Evolutionary conservation across 345 rosid species (phyloP).

Genomic region (Salix koriyanagi): DNA sequence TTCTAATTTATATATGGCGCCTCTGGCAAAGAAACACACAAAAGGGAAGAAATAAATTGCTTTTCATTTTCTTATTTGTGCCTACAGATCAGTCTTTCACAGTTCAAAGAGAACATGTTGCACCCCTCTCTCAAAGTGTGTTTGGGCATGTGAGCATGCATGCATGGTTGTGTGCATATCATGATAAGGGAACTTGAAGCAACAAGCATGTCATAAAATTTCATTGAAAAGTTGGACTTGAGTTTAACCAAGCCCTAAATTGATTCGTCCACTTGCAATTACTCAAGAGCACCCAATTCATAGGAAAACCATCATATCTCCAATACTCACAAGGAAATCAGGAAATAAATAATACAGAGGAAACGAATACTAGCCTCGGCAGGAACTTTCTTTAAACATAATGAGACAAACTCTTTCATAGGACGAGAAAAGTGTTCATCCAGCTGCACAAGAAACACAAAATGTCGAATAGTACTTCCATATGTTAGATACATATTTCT

Average conservation of each 20-base stretch:
- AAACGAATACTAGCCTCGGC: slow-evolving; percentile 62
- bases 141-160: background rate
- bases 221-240: background rate
- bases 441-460: slow-evolving; percentile 55
- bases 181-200: background rate
- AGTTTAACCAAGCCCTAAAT: background rate
- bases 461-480: slow-evolving; percentile 9
- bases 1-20: background rate
- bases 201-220: background rate
- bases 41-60: background rate
- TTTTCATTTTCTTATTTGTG: background rate
- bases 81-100: background rate
- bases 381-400: slow-evolving; percentile 87
- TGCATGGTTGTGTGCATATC: background rate
- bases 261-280: background rate
- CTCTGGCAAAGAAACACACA: background rate
- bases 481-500: background rate
- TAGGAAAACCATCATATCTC: background rate
- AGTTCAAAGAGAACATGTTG: background rate
- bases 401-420: slow-evolving; percentile 93
- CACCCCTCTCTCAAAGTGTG: background rate
- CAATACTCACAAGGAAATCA: background rate
- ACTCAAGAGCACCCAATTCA: background rate
- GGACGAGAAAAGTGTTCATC: slow-evolving; percentile 98
- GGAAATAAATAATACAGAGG: background rate